A percentile compares a stretch with the other conserved stretches of the same genome.
phyloP scores from a whole-genome alignment of 129 eudicot genomes.

The Flaveria sonorensis region DNA sequence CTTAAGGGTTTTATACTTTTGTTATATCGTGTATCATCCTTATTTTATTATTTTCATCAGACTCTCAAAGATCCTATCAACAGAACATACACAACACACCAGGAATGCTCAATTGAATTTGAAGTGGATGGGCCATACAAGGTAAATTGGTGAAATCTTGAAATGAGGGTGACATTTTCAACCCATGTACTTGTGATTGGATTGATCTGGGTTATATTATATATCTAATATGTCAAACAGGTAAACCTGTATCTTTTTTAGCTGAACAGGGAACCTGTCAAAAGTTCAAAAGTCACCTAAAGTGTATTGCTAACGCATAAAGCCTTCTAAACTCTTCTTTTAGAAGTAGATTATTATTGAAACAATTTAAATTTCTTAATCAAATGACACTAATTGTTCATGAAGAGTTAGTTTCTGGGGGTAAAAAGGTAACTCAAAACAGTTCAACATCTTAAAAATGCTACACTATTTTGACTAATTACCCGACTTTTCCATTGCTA shows the following conservation, averaged over 20 bases:
- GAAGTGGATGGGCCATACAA: constrained; percentile 99
- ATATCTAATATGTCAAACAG: background rate
- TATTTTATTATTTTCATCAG: constrained; percentile 44
- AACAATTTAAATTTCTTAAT: background rate
- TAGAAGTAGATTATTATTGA: background rate
- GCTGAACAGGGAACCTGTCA: background rate
- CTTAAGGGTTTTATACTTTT: background rate
- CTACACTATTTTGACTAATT: background rate
- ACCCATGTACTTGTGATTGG: background rate
- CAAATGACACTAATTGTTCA: background rate
- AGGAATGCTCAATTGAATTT: constrained; percentile 98
- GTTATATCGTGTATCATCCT: background rate
- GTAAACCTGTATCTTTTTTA: background rate
- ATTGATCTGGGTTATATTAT: background rate
- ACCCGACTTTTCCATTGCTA: background rate
- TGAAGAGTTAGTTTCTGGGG: background rate
- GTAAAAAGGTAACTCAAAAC: background rate
- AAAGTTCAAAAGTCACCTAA: background rate
- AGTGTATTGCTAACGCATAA: background rate
- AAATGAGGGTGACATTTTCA: background rate
- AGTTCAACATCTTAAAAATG: background rate
- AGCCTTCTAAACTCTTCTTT: background rate
- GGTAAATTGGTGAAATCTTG: constrained; percentile 43
- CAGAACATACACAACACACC: constrained; percentile 77
- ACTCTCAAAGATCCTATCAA: constrained; percentile 81